Evolutionary conservation across 2,329 filamentous ascomycete species (phyloP).

Genomic region (Paracoccidioides lutzii): DNA sequence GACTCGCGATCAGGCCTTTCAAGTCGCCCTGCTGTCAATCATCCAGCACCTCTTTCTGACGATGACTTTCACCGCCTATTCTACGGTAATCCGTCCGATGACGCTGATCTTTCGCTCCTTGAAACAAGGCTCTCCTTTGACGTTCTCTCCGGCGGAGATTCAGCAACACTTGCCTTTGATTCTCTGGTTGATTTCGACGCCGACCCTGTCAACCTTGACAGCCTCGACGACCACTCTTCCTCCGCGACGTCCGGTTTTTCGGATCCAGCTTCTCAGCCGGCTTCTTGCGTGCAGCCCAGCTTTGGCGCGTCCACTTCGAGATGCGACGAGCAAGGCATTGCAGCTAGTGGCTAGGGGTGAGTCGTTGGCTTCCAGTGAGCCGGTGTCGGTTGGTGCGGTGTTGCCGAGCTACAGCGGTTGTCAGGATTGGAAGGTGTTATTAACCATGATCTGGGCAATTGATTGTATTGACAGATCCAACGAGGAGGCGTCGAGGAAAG

Average conservation of each 20-base stretch:
- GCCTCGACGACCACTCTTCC: conserved; percentile 22
- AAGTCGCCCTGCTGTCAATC: conserved; percentile 44
- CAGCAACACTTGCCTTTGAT: conserved; percentile 40
- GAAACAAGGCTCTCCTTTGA: conserved; percentile 64
- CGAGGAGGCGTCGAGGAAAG: conserved; percentile 11
- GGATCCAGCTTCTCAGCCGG: conserved; percentile 38
- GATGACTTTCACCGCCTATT: conserved; percentile 50
- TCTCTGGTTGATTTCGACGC: conserved; percentile 43
- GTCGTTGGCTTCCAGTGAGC: conserved; percentile 21
- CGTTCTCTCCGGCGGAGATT: conserved; percentile 42
- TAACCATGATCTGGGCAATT: conserved; percentile 35
- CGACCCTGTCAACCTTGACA: conserved; percentile 34
- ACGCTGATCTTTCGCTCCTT: conserved; percentile 63
- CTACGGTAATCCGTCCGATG: conserved; percentile 53
- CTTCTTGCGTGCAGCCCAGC: conserved; percentile 41
- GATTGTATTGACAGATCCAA: conserved; percentile 29
- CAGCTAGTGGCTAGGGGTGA: conserved; percentile 37
- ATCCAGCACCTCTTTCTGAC: conserved; percentile 55
- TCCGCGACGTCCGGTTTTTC: conserved; percentile 30
- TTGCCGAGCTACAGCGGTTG: conserved; percentile 18
- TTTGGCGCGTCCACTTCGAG: conserved; percentile 41
- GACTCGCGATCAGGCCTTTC: conserved; percentile 26
- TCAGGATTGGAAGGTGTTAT: conserved; percentile 33
- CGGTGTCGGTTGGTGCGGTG: conserved; percentile 18
- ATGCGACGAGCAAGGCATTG: conserved; percentile 42